Evolutionary conservation across 495 filamentous ascomycete species (phyloP).

Genomic region (Talaromyces thailandensis): DNA sequence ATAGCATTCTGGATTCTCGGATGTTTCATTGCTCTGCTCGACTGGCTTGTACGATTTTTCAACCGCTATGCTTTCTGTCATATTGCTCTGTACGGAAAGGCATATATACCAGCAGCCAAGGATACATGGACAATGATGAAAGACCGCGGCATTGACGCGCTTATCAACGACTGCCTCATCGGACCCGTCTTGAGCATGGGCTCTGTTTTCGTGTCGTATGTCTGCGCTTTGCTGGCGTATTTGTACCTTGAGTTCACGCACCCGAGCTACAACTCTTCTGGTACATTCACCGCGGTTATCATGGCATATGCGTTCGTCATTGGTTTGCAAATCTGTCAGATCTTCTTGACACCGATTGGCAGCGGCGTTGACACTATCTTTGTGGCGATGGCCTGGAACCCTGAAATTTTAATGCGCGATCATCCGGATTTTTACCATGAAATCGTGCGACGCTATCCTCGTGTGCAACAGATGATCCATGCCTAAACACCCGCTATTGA

Average conservation of each 20-base stretch:
- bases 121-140: conserved; percentile 88
- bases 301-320: conserved; percentile 80
- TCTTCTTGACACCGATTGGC: conserved; percentile 71
- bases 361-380: conserved; percentile 70
- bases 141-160: conserved; percentile 80
- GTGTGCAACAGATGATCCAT: conserved; percentile 66
- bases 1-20: conserved; percentile 63
- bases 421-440: conserved; percentile 71
- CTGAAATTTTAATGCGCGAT: conserved; percentile 71
- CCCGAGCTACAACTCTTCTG: conserved; percentile 65
- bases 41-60: conserved; percentile 69
- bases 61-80: conserved; percentile 83
- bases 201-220: conserved; percentile 71
- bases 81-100: conserved; percentile 84
- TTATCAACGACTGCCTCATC: conserved; percentile 85
- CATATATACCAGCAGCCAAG: conserved; percentile 77
- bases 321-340: conserved; percentile 77
- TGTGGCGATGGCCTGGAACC: conserved; percentile 81
- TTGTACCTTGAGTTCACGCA: conserved; percentile 73
- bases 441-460: conserved; percentile 73
- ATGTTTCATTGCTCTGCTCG: conserved; percentile 67
- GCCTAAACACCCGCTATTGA: conserved; percentile 21
- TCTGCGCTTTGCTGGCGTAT: conserved; percentile 73
- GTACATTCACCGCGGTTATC: conserved; percentile 64
- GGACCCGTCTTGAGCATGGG: conserved; percentile 87